A percentile compares a stretch with the other conserved stretches of the same genome.
Evolutionary conservation across 257 asterid species (phyloP).

Genomic region (Solanum pimpinellifolium): DNA sequence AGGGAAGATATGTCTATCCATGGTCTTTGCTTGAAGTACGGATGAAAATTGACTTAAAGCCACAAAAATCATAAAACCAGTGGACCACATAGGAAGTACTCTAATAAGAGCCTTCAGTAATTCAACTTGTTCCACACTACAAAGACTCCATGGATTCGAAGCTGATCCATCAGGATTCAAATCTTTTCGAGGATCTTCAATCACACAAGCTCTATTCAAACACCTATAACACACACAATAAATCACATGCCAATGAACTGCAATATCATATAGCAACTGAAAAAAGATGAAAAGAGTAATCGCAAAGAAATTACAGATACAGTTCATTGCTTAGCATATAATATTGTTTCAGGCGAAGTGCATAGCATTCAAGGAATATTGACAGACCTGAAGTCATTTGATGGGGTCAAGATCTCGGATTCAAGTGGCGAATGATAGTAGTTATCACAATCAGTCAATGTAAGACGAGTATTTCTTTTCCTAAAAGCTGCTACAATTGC

Average conservation of each 20-base stretch:
- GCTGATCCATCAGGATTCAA: slow-evolving; percentile 11
- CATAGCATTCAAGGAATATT: not conserved
- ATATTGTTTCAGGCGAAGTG: not conserved
- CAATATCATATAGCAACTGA: not conserved
- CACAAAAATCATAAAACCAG: not conserved
- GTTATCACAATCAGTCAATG: not conserved
- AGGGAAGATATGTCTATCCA: slow-evolving; percentile 8
- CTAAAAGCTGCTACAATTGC: slow-evolving; percentile 8
- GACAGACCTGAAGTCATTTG: slow-evolving; percentile 2
- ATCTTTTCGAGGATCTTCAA: slow-evolving; percentile 3
- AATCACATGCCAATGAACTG: not conserved
- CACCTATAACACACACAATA: not conserved
- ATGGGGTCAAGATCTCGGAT: not conserved
- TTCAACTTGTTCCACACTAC: slow-evolving; percentile 10
- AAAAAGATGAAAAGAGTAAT: not conserved
- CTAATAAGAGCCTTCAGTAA: not conserved
- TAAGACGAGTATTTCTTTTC: not conserved
- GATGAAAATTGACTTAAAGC: not conserved
- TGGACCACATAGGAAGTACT: slow-evolving; percentile 6
- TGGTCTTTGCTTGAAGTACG: not conserved
- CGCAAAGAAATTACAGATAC: not conserved
- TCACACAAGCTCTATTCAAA: slow-evolving; percentile 3
- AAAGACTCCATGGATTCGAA: not conserved
- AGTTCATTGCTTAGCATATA: not conserved
- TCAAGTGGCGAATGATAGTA: not conserved